A percentile compares a stretch with the other conserved stretches of the same genome.
Evolutionary conservation across 805 yeast species (phyloP).

Genomic region (Blastobotrys attinorum): DNA sequence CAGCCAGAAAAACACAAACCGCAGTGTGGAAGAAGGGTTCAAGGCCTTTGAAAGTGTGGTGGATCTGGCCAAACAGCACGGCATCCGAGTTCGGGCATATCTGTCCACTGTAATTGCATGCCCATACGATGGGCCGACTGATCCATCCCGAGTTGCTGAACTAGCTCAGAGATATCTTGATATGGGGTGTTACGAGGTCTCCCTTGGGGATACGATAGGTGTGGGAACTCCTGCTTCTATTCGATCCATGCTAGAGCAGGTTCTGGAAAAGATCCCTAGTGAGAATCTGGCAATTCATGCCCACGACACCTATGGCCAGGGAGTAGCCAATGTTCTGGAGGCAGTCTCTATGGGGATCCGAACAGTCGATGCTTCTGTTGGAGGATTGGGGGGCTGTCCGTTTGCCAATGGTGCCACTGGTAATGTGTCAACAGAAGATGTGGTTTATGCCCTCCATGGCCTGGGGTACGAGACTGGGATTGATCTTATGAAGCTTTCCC

Average conservation of each 20-base stretch:
- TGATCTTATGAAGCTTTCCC: slow-evolving; percentile 19
- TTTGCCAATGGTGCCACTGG: slow-evolving; percentile 30
- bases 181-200: slow-evolving; percentile 28
- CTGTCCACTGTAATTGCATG: slow-evolving; percentile 28
- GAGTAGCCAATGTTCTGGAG: slow-evolving; percentile 26
- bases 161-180: slow-evolving; percentile 22
- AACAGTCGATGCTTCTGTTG: slow-evolving; percentile 25
- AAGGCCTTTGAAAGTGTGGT: slow-evolving; percentile 19
- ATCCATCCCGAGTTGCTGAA: slow-evolving; percentile 23
- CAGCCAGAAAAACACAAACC: slow-evolving; percentile 25
- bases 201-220: slow-evolving; percentile 29
- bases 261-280: slow-evolving; percentile 16
- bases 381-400: slow-evolving; percentile 31
- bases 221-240: slow-evolving; percentile 26
- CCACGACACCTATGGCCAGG: slow-evolving; percentile 30
- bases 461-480: slow-evolving; percentile 26
- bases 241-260: slow-evolving; percentile 21
- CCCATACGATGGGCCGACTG: slow-evolving; percentile 27
- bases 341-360: slow-evolving; percentile 27
- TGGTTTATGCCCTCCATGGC: slow-evolving; percentile 25
- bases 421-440: slow-evolving; percentile 28
- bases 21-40: slow-evolving; percentile 22
- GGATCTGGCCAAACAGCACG: slow-evolving; percentile 17
- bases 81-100: slow-evolving; percentile 24
- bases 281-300: slow-evolving; percentile 26